A percentile compares a stretch with the other conserved stretches of the same genome.
These are phyloP conservation scores for Xylariomycetidae sp. DNA, from an alignment of 2,329 filamentous ascomycete species.

Conservation along the genomic window DNA sequence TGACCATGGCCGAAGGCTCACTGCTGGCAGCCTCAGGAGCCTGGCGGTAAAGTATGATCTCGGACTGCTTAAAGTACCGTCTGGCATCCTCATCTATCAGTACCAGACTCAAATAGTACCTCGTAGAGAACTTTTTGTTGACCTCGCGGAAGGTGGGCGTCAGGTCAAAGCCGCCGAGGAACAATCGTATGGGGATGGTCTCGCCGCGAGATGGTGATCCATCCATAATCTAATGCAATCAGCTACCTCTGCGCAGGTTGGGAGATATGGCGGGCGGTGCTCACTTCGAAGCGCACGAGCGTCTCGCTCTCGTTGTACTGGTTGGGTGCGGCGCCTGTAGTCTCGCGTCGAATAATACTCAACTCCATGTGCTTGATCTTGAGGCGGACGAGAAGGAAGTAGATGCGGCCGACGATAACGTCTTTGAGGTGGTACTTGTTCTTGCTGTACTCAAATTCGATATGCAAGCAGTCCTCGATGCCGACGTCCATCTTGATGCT, in stretches of 20 bases:
- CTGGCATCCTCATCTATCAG: conserved; percentile 96
- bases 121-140: conserved; percentile 98
- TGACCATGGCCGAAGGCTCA: conserved; percentile 41
- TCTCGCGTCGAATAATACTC: conserved; percentile 94
- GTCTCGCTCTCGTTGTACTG: conserved; percentile 99
- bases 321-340: conserved; percentile 92
- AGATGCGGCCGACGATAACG: conserved; percentile 97
- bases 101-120: conserved; percentile 95
- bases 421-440: conserved; percentile 99
- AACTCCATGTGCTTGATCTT: conserved; percentile 99
- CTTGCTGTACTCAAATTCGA: conserved; percentile 99
- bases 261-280: conserved; percentile 7
- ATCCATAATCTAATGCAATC: conserved; percentile 79
- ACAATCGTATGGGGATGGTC: conserved; percentile 94
- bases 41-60: conserved; percentile 94
- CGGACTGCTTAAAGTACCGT: conserved; percentile 98
- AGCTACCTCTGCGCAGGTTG: conserved; percentile 6
- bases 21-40: conserved; percentile 51
- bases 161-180: conserved; percentile 94
- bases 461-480: conserved; percentile 98
- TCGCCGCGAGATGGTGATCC: conserved; percentile 92
- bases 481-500: conserved; percentile 99
- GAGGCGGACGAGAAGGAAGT: conserved; percentile 91
- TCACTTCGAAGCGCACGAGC: conserved; percentile 87
- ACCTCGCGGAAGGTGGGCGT: conserved; percentile 98